These are phyloP conservation scores for Lodderomyces jiufengensis DNA, from an alignment of 1,139 yeast species.

Conservation along the genomic window DNA sequence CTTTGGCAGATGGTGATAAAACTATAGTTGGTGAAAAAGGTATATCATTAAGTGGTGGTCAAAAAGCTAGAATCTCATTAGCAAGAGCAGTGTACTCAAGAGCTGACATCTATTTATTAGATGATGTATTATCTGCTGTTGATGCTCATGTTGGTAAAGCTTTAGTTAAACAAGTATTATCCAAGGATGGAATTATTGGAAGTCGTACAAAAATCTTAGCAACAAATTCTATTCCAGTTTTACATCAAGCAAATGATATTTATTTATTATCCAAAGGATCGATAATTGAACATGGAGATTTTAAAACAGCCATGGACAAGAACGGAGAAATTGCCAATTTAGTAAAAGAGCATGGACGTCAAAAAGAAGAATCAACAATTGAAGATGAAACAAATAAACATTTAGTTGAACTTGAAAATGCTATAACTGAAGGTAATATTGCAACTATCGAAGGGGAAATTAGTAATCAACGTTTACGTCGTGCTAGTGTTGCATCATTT, in stretches of 20 bases:
- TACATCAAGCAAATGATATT: constrained; percentile 26
- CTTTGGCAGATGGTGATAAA: constrained; percentile 34
- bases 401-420: constrained; percentile 1
- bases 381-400: constrained; percentile 17
- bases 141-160: constrained; percentile 35
- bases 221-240: constrained; percentile 31
- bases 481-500: constrained; percentile 22
- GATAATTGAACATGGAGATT: constrained; percentile 31
- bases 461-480: constrained; percentile 16
- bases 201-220: constrained; percentile 31
- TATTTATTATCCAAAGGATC: constrained; percentile 23
- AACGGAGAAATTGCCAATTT: constrained; percentile 26
- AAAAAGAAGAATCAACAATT: constrained; percentile 10
- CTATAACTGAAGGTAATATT: not conserved
- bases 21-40: constrained; percentile 44
- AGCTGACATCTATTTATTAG: constrained; percentile 34
- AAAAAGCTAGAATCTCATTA: constrained; percentile 34
- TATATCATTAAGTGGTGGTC: constrained; percentile 40
- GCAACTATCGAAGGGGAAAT: constrained; percentile 41
- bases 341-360: constrained; percentile 25
- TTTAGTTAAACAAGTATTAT: constrained; percentile 26
- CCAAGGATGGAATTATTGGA: constrained; percentile 25
- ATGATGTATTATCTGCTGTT: constrained; percentile 35
- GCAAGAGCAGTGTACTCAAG: constrained; percentile 40
- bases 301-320: constrained; percentile 26